Conservation (phyloP, 192 early-diverging fungal genomes). For the Backusella australiensis region DNA sequence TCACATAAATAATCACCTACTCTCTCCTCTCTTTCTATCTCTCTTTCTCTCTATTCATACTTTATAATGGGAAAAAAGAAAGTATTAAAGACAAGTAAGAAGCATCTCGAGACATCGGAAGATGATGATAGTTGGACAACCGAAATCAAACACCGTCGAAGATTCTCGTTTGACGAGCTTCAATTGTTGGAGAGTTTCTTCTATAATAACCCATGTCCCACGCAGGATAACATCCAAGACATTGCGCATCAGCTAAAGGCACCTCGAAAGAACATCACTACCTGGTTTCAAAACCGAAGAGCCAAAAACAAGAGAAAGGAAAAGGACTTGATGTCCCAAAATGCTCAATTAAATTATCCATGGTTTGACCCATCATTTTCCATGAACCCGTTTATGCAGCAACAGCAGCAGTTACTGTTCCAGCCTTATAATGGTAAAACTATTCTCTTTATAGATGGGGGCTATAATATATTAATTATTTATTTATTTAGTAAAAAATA, state of each 20-base stretch:
- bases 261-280: conserved; percentile 17
- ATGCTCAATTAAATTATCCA: not conserved
- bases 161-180: conserved; percentile 16
- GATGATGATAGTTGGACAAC: conserved; percentile 15
- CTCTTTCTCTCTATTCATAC: not conserved
- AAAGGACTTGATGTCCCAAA: not conserved
- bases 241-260: conserved; percentile 10
- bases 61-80: not conserved
- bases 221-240: not conserved
- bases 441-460: not conserved
- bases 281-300: conserved; percentile 32
- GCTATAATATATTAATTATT: not conserved
- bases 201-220: not conserved
- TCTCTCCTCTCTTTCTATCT: not conserved
- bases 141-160: conserved; percentile 18
- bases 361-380: not conserved
- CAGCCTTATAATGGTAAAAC: not conserved
- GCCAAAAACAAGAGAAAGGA: conserved; percentile 24
- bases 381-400: not conserved
- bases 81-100: not conserved
- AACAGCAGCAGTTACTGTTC: not conserved
- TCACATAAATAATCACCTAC: not conserved
- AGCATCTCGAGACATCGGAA: not conserved
- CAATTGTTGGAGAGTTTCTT: conserved; percentile 13
- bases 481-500: conserved; percentile 2